These are phyloP conservation scores for Capsicum chinense DNA, from an alignment of 257 asterid genomes.

Conservation along the genomic window DNA sequence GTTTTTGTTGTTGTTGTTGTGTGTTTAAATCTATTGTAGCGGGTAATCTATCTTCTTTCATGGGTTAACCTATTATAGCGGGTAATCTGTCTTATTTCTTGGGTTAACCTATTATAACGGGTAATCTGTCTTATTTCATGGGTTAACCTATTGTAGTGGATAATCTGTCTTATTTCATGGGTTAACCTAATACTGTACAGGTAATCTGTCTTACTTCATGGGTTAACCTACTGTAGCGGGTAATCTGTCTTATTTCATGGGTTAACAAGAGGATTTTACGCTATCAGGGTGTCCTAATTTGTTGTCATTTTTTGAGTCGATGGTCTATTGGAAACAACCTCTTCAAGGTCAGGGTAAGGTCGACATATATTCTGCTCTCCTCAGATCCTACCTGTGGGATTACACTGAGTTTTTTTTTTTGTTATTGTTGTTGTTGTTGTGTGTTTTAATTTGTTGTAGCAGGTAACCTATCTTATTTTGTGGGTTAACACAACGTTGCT, in stretches of 20 bases:
- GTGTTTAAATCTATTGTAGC: too few species aligned
- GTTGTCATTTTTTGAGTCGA: not conserved
- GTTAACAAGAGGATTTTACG: not conserved
- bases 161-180: too few species aligned
- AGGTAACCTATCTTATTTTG: not conserved
- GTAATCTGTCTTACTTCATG: too few species aligned
- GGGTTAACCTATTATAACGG: not conserved
- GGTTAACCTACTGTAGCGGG: too few species aligned
- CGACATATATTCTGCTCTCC: not conserved
- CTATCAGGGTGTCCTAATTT: not conserved
- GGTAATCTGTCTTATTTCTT: too few species aligned
- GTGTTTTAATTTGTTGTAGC: not conserved
- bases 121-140: too few species aligned
- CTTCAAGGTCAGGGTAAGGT: not conserved
- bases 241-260: too few species aligned
- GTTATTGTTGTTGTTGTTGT: not conserved
- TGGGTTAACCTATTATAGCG: too few species aligned
- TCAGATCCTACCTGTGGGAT: too few species aligned
- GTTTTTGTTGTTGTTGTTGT: too few species aligned
- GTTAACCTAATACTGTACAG: too few species aligned
- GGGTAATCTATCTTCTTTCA: too few species aligned
- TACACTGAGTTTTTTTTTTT: not conserved
- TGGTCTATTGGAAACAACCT: fast-evolving
- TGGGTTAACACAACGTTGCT: not conserved
- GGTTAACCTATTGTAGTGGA: not conserved